phyloP scores from a whole-genome alignment of 164 flowering plant genomes.

The Nymphaea colorata region DNA sequence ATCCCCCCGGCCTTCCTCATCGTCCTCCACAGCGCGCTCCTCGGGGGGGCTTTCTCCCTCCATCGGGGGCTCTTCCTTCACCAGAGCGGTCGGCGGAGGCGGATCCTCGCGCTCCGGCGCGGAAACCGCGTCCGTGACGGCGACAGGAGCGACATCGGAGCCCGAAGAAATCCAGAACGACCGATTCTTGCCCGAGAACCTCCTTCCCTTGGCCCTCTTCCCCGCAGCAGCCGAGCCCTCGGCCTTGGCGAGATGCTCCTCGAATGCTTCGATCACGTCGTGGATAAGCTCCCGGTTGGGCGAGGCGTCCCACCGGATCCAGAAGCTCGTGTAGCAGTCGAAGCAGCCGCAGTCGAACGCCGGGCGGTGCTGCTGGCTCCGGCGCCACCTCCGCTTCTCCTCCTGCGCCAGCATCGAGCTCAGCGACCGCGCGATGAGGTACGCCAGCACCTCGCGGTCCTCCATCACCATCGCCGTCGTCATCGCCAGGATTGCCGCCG shows the following conservation, averaged over 20 bases:
- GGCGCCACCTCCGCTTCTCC: slow-evolving; percentile 6
- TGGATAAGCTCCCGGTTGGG: slow-evolving; percentile 52
- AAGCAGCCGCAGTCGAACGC: slow-evolving; percentile 50
- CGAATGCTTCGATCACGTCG: slow-evolving; percentile 55
- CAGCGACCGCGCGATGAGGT: slow-evolving; percentile 47
- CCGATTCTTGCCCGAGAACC: background rate
- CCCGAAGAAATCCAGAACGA: background rate
- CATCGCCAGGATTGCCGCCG: slow-evolving; percentile 45
- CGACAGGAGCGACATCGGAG: background rate
- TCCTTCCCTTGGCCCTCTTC: background rate
- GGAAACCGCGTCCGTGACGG: background rate
- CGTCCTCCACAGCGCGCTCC: background rate
- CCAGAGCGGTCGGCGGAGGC: background rate
- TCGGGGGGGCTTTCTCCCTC: background rate
- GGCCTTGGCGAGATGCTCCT: slow-evolving; percentile 17
- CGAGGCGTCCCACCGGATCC: slow-evolving; percentile 63
- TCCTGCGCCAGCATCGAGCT: background rate
- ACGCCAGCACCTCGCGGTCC: slow-evolving; percentile 68
- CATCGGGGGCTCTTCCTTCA: background rate
- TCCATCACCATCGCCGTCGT: slow-evolving; percentile 32
- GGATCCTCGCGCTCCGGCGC: background rate
- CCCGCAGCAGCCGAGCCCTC: slow-evolving; percentile 1
- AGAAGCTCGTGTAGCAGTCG: slow-evolving; percentile 53
- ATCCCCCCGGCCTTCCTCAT: background rate
- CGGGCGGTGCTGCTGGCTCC: slow-evolving; percentile 18